phyloP scores from a whole-genome alignment of 1,284 basidiomycete genomes.

The Laetiporus sulphureus region DNA sequence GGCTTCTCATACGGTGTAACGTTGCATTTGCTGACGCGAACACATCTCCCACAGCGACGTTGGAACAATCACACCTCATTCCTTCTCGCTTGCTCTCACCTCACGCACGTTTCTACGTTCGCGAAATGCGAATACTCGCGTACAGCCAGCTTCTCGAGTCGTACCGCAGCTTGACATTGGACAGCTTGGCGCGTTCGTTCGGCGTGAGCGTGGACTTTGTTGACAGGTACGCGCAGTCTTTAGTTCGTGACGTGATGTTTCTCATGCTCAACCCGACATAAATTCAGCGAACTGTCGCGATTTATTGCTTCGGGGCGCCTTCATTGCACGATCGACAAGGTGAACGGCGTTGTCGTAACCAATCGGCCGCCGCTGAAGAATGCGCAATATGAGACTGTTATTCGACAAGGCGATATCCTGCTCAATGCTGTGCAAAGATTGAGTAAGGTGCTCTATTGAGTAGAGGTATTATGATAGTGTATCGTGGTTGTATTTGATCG shows the following conservation, averaged over 20 bases:
- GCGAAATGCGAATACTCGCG: conserved; percentile 95
- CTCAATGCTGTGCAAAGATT: conserved; percentile 72
- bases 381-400: conserved; percentile 85
- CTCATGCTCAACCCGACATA: background rate
- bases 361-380: conserved; percentile 84
- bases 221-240: conserved; percentile 55
- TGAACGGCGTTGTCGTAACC: conserved; percentile 92
- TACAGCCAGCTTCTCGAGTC: conserved; percentile 90
- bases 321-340: conserved; percentile 92
- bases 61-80: conserved; percentile 84
- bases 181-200: conserved; percentile 83
- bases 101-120: conserved; percentile 87
- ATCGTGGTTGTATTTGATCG: no score
- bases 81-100: conserved; percentile 83
- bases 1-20: conserved; percentile 6
- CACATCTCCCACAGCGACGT: conserved; percentile 53
- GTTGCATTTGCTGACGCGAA: conserved; percentile 2
- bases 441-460: conserved; percentile 67
- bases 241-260: background rate
- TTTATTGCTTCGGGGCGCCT: conserved; percentile 92
- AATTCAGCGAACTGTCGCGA: conserved; percentile 85
- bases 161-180: conserved; percentile 86
- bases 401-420: conserved; percentile 85
- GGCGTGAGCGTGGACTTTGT: conserved; percentile 89
- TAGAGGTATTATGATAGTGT: no score